A percentile compares a stretch with the other conserved stretches of the same genome.
Evolutionary conservation across 1,284 basidiomycete species (phyloP).

Genomic region (Ceratorhiza oryzae-sativae): DNA sequence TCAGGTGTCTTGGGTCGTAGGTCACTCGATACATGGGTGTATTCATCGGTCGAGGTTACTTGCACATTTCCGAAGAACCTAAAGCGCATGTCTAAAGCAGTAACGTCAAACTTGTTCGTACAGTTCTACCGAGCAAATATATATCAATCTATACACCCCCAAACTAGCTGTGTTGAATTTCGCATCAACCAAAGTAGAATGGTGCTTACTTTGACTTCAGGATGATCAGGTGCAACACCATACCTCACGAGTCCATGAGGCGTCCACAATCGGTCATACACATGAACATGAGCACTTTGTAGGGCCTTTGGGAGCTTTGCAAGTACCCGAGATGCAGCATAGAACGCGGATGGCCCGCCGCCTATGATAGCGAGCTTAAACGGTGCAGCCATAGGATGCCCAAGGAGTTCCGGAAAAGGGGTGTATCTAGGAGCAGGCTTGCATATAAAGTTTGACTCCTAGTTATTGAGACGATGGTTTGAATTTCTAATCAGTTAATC

Average conservation of each 20-base stretch:
- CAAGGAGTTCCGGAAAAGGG: not conserved
- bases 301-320: slow-evolving; percentile 61
- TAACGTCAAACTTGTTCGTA: slow-evolving; percentile 90
- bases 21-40: not conserved
- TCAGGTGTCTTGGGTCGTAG: slow-evolving; percentile 49
- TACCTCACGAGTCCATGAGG: slow-evolving; percentile 96
- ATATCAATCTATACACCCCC: slow-evolving; percentile 11
- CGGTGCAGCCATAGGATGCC: slow-evolving; percentile 35
- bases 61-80: slow-evolving; percentile 94
- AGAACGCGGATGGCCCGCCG: slow-evolving; percentile 94
- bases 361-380: slow-evolving; percentile 83
- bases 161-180: not conserved
- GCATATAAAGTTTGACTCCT: not conserved
- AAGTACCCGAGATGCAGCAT: slow-evolving; percentile 85
- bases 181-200: not conserved
- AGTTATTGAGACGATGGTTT: not conserved
- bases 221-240: slow-evolving; percentile 98
- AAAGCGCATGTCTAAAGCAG: slow-evolving; percentile 76
- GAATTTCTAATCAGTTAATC: not conserved
- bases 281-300: slow-evolving; percentile 69
- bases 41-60: slow-evolving; percentile 57
- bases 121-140: slow-evolving; percentile 77
- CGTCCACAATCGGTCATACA: slow-evolving; percentile 93
- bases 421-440: not conserved
- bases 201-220: slow-evolving; percentile 88